Evolutionary conservation across 2,329 filamentous ascomycete genomes (phyloP), one percentile per base, ranked within the genome.

Genomic region (Fusarium sp.): DNA sequence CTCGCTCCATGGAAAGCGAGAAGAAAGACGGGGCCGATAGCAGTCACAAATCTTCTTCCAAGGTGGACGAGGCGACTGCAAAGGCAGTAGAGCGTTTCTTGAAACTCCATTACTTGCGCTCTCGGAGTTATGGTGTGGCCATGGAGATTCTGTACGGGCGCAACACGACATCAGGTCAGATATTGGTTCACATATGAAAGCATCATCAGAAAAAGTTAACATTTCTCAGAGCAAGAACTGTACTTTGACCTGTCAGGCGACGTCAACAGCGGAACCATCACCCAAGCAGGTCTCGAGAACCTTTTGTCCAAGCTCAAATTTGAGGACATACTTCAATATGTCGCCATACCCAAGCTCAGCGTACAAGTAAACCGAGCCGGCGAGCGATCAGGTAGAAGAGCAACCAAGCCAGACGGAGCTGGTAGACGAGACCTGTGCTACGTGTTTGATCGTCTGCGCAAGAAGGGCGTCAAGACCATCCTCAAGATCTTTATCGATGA

Each of bases 71-170:
- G 25, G 14, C 32, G 1, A 62, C 35, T 5, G 63, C 66, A 15
- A 69, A 57, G 14, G 32, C 37, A 2, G 32, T 69, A 2, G 66
- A 69, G 12, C 63, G n/a, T 2, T 58, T 66, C 9, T 47, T 69
- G 32, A 69, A 69, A 32, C 14, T 69, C 6, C 66, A 69, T 57
- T 69, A 66, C 25, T 33, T 69, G 56, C 38, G 66, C 25, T 66
- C 66, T 22, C 47, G 63, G 5, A 65, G 40, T 6, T 57, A 38
- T 14, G n/a, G 20, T 4, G 56, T 22, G 11, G 66, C 66, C 4
- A 66, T 61, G 57, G 66, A 69, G 27, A 62, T 69, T n/a, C 4
- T 66, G 7, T 66, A 69, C 15, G 66, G 66, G 25, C 37, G 38
- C 9, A 45, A 69, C n/a, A 57, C 37, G 3, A 65, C 56, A 0